A percentile compares a stretch with the other conserved stretches of the same genome.
These are phyloP conservation scores for Tripidium arundinaceum DNA, from an alignment of 202 grass and related monocot species.

Conservation along the genomic window DNA sequence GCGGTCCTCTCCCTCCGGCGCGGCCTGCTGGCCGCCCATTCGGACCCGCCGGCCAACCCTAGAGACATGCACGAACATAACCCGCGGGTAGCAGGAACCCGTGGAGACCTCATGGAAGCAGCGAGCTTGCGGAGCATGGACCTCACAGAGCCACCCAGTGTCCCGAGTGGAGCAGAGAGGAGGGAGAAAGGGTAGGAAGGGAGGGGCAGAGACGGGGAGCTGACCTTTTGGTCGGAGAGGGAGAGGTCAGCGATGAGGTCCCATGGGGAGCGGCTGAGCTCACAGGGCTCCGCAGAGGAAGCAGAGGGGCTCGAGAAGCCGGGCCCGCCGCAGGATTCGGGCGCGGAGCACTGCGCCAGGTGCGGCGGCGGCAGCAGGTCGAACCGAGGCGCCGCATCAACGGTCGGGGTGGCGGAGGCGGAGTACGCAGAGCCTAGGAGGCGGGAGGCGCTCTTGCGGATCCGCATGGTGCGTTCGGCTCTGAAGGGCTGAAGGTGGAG, in stretches of 20 bases:
- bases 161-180: neutral
- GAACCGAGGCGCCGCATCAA: neutral
- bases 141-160: neutral
- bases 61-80: conserved; percentile 17
- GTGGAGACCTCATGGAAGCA: neutral
- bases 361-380: neutral
- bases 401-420: neutral
- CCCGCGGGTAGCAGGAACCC: neutral
- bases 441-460: conserved; percentile 40
- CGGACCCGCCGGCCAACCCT: conserved; percentile 6
- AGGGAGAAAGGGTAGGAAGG: neutral
- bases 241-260: conserved; percentile 51
- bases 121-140: neutral
- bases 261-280: conserved; percentile 60
- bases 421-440: conserved; percentile 24
- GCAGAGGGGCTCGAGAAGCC: neutral
- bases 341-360: neutral
- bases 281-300: conserved; percentile 19
- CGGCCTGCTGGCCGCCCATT: neutral
- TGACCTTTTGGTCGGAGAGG: conserved; percentile 43
- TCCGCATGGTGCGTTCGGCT: conserved; percentile 36
- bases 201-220: neutral
- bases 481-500: neutral
- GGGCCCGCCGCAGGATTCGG: neutral
- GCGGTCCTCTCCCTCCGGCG: neutral